Evolutionary conservation across 2,329 filamentous ascomycete species (phyloP).

Genomic region (Cytospora schulzeri): DNA sequence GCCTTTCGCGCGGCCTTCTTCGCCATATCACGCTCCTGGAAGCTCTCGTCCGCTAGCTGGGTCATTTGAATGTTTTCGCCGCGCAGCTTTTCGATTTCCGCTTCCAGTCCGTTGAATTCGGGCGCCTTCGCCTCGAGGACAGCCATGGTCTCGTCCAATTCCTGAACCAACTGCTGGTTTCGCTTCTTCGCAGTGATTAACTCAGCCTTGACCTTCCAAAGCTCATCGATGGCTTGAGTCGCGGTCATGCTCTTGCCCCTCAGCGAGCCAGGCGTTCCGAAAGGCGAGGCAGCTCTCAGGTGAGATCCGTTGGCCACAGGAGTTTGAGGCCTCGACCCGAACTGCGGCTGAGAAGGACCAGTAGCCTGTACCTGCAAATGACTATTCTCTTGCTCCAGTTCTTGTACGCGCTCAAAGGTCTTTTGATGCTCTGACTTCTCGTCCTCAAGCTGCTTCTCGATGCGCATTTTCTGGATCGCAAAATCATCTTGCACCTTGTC

Average conservation of each 20-base stretch:
- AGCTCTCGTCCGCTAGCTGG: slow-evolving; percentile 78
- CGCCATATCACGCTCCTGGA: slow-evolving; percentile 76
- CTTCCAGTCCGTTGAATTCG: slow-evolving; percentile 81
- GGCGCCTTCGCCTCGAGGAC: slow-evolving; percentile 85
- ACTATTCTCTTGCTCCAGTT: slow-evolving; percentile 57
- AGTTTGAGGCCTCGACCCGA: slow-evolving; percentile 58
- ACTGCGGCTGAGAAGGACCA: slow-evolving; percentile 44
- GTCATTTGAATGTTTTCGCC: slow-evolving; percentile 84
- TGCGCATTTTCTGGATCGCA: slow-evolving; percentile 59
- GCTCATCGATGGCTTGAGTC: slow-evolving; percentile 65
- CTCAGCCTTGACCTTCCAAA: slow-evolving; percentile 70
- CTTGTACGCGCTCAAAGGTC: slow-evolving; percentile 52
- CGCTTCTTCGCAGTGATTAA: slow-evolving; percentile 74
- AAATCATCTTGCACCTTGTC: slow-evolving; percentile 69
- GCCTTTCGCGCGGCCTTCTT: slow-evolving; percentile 78
- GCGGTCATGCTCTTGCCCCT: slow-evolving; percentile 60
- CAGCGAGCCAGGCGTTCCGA: slow-evolving; percentile 61
- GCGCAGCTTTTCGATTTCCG: slow-evolving; percentile 78
- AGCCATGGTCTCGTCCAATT: slow-evolving; percentile 83
- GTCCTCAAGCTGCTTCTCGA: slow-evolving; percentile 60
- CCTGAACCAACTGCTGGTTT: slow-evolving; percentile 71
- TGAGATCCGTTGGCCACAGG: slow-evolving; percentile 60
- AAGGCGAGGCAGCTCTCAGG: slow-evolving; percentile 59
- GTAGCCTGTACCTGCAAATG: slow-evolving; percentile 49
- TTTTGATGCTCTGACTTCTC: slow-evolving; percentile 49